Evolutionary conservation across 352 stramenopile genomes (phyloP), one percentile per base, ranked within the genome.

Genomic region (Globisporangium echinulatum): DNA sequence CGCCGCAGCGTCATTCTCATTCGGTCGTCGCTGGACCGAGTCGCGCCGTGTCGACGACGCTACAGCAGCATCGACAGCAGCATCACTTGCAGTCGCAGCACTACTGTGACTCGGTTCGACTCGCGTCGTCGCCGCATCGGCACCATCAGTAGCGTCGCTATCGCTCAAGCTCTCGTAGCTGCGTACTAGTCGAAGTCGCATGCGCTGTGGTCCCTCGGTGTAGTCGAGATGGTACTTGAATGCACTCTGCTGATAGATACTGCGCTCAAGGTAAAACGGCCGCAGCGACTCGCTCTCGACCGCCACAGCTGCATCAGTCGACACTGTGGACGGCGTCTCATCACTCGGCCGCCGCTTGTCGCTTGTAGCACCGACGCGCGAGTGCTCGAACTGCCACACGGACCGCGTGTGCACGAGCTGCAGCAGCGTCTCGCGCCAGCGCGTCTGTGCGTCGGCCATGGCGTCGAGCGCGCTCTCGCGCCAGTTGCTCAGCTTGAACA

Each of bases 201-300:
- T 83, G 13, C 78, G 72, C 37, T 79, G 62, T 0, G 78, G 78
- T 1, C 76, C 74, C 52, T 88, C 78, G 0, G 72, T 84, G 15
- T 59, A 67, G 48, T 88, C 78, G 11, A 88, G 19, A 6, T 60
- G 56, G 56, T 82, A 76, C 1, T 68, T 71, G 64, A 70, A 58
- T 19, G 49, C 56, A 37, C 61, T 79, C 3, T 68, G 67, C 52
- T 85, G 75, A 33, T 82, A 83, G 33, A 85, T 68, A 48, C 75
- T 85, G 13, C 65, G 57, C n/a, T 78, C 63, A 4, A 67, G 17
- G 33, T 61, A 66, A 15, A 66, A 66, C 15, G 59, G 9, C 38
- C 39, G 25, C 11, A 46, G 25, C 25, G 19, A 4, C 38, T 37
- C 9, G 47, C 8, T 2, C 38, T n/a, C 17, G 37, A 10, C 5